phyloP scores from a whole-genome alignment of 1,139 yeast genomes.

The Geotrichum restrictum region DNA sequence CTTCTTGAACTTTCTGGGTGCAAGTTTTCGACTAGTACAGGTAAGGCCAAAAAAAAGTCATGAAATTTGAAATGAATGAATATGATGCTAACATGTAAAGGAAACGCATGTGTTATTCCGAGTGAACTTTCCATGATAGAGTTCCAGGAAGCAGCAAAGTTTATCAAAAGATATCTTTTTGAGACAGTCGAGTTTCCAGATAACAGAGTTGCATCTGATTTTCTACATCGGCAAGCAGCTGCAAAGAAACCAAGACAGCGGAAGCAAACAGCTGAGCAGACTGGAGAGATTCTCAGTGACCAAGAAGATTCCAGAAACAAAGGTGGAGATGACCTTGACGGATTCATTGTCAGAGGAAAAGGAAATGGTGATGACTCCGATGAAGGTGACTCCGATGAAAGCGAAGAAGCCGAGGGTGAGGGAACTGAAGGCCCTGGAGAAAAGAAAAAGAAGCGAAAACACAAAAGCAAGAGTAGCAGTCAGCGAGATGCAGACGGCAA shows the following conservation, averaged over 20 bases:
- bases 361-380: slow-evolving; percentile 26
- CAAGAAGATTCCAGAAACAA: slow-evolving; percentile 22
- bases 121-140: slow-evolving; percentile 26
- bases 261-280: slow-evolving; percentile 23
- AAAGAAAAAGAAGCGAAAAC: slow-evolving; percentile 14
- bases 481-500: slow-evolving; percentile 4
- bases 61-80: not conserved
- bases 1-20: slow-evolving; percentile 34
- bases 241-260: slow-evolving; percentile 9
- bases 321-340: slow-evolving; percentile 26
- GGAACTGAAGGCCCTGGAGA: too few relatives aligned
- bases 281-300: slow-evolving; percentile 19
- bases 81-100: slow-evolving; percentile 5
- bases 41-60: slow-evolving; percentile 1
- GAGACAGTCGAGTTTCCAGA: slow-evolving; percentile 44
- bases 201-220: slow-evolving; percentile 42
- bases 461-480: slow-evolving; percentile 6
- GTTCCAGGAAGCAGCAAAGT: slow-evolving; percentile 30
- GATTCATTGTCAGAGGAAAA: slow-evolving; percentile 25
- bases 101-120: slow-evolving; percentile 25
- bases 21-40: slow-evolving; percentile 13
- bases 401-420: slow-evolving; percentile 15
- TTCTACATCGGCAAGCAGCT: slow-evolving; percentile 23
- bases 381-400: slow-evolving; percentile 11
- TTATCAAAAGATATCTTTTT: slow-evolving; percentile 36